A percentile compares a stretch with the other conserved stretches of the same genome.
These are phyloP conservation scores for Klebsormidium nitens DNA, from an alignment of 139 green algal species.

Conservation along the genomic window DNA sequence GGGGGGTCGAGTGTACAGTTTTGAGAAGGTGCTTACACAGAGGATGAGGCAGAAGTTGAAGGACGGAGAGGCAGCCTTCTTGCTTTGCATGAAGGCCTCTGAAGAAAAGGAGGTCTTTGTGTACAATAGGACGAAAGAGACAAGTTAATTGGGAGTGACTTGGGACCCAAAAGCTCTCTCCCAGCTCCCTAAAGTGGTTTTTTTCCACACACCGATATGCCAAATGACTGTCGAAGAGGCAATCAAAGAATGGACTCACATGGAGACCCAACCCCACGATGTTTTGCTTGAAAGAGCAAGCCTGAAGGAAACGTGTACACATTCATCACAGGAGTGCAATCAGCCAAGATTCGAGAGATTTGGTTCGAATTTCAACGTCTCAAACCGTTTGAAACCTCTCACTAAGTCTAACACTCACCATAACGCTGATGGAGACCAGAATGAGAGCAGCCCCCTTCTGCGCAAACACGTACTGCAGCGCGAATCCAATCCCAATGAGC, in stretches of 20 bases:
- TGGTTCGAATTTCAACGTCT: too few relatives aligned
- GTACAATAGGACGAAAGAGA: background rate
- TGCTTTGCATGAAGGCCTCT: background rate
- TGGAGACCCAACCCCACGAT: too few relatives aligned
- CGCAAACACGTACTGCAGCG: slow-evolving; percentile 28
- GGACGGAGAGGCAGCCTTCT: background rate
- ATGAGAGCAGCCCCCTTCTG: slow-evolving; percentile 4
- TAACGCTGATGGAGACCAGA: slow-evolving; percentile 20
- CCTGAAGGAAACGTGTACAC: slow-evolving; percentile 2
- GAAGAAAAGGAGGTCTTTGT: background rate
- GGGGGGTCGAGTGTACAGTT: too few relatives aligned
- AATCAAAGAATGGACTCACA: too few relatives aligned
- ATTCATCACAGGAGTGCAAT: slow-evolving; percentile 1
- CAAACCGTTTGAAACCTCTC: too few relatives aligned
- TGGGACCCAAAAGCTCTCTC: too few relatives aligned
- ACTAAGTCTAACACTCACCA: too few relatives aligned
- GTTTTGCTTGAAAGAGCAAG: too few relatives aligned
- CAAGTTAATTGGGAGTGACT: too few relatives aligned
- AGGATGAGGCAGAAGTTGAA: background rate
- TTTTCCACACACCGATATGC: too few relatives aligned
- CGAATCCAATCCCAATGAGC: slow-evolving; percentile 20
- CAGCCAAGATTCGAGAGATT: background rate
- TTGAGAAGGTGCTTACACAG: too few relatives aligned
- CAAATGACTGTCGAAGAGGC: too few relatives aligned
- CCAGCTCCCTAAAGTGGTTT: slow-evolving; percentile 1